Conservation (phyloP, 805 yeast genomes). For the Blastobotrys attinorum region DNA sequence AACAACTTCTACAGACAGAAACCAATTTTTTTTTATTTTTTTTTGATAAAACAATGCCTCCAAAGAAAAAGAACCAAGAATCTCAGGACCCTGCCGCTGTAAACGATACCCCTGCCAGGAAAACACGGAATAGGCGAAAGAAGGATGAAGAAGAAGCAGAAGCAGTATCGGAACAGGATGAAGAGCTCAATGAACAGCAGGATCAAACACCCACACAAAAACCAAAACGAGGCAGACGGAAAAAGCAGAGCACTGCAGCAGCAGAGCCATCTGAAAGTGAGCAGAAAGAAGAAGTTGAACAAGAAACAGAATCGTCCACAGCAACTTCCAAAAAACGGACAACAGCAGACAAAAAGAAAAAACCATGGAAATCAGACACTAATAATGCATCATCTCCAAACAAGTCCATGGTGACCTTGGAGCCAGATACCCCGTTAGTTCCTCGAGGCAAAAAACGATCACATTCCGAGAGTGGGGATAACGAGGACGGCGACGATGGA, state of each 20-base stretch:
- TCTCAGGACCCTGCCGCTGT: conserved; percentile 1
- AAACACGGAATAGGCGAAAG: background rate
- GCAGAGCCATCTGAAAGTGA: background rate
- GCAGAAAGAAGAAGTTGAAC: background rate
- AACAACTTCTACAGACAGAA: no score
- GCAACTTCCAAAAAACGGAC: background rate
- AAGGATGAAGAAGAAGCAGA: background rate
- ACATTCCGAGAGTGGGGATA: background rate
- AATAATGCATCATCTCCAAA: background rate
- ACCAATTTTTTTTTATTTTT: no score
- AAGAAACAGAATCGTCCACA: background rate
- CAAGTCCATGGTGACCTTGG: background rate
- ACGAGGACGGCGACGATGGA: no score
- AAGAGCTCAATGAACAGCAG: background rate
- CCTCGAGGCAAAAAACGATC: background rate
- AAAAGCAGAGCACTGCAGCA: background rate
- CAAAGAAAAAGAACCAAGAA: conserved; percentile 4
- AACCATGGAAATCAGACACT: background rate
- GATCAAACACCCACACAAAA: background rate
- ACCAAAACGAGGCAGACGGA: background rate
- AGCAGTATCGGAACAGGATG: background rate
- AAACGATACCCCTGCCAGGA: conserved; percentile 4
- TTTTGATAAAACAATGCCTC: conserved; percentile 3
- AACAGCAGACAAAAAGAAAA: background rate
- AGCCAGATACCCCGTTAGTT: background rate